These are phyloP conservation scores for Colletotrichum sp. DNA, from an alignment of 2,329 filamentous ascomycete genomes.

Conservation along the genomic window DNA sequence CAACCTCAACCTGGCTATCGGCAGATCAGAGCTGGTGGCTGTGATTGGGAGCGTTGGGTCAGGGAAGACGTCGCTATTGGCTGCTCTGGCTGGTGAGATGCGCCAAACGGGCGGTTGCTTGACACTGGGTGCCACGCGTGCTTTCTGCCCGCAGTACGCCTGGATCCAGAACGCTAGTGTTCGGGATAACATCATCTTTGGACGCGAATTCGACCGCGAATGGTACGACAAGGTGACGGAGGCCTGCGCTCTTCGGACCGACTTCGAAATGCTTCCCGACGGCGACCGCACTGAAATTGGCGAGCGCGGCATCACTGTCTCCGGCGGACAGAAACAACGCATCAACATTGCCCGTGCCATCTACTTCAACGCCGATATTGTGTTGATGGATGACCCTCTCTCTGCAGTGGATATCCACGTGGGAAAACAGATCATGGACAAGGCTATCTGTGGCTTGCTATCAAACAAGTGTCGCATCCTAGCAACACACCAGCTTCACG, in stretches of 20 bases:
- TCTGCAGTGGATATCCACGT: constrained; percentile 74
- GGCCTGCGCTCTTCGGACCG: constrained; percentile 81
- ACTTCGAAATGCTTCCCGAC: constrained; percentile 88
- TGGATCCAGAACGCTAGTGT: constrained; percentile 96
- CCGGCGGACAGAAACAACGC: constrained; percentile 92
- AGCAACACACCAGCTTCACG: constrained; percentile 92
- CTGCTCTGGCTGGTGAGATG: constrained; percentile 93
- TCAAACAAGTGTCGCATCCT: constrained; percentile 88
- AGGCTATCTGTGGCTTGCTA: constrained; percentile 87
- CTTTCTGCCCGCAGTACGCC: constrained; percentile 93
- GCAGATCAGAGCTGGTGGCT: constrained; percentile 77
- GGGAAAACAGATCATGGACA: constrained; percentile 82
- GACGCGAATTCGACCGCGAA: constrained; percentile 72
- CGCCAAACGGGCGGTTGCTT: constrained; percentile 77
- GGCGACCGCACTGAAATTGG: constrained; percentile 92
- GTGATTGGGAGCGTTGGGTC: constrained; percentile 85
- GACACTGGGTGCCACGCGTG: constrained; percentile 76
- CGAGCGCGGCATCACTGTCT: constrained; percentile 92
- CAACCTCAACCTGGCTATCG: constrained; percentile 69
- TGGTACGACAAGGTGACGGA: constrained; percentile 85
- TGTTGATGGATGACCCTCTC: constrained; percentile 72
- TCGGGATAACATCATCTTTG: constrained; percentile 88
- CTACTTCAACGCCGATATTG: constrained; percentile 70
- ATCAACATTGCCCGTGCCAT: constrained; percentile 90
- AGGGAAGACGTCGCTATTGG: constrained; percentile 87